Evolutionary conservation across 371 early-diverging fungal genomes (phyloP), one percentile per base, ranked within the genome.

Genomic region (Mucor velutinosus): DNA sequence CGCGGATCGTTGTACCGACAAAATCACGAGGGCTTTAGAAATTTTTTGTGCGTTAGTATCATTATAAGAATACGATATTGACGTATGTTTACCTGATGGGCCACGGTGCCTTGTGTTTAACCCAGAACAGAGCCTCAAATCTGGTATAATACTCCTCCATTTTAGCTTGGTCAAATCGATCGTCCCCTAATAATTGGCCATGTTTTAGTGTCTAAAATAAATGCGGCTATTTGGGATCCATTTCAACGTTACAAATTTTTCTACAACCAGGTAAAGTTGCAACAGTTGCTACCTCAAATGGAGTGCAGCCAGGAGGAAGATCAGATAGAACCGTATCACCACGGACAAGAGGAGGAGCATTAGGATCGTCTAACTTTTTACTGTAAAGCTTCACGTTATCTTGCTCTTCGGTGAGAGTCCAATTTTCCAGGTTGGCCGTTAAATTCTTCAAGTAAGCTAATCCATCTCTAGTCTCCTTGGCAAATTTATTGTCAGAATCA

Each of bases 71-170:
- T 35, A 29, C 35, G 47, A 35, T 17, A 45, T 58, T 43, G 10
- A 61, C 30, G 17, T 32, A 47, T 1, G 8, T 45, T 69, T 76
- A 79, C 79, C 72, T 71, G 21, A 82, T 65, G 39, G 82, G 82
- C 82, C 82, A 82, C 4, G 77, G 79, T 29, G 75, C 69, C 66
- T 79, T 82, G 30, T 70, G 66, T 64, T 76, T 77, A 23, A 72
- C 72, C 79, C 79, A 79, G 58, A 76, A 76, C 14, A 79, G 60
- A 10, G 72, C 66, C 51, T 79, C 79, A 27, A 41, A 68, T 35
- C 49, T 59, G 17, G 76, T 70, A 58, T 75, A 82, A 45, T 60
- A 60, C 35, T 79, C 78, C 39, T 72, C 69, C 17, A 74, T 62
- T 60, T 79, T 75, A n/a, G 78, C 68, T 1, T 33, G 10, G 41